Conservation (phyloP, 2,329 filamentous ascomycete species). For the Sporothrix sp. region DNA sequence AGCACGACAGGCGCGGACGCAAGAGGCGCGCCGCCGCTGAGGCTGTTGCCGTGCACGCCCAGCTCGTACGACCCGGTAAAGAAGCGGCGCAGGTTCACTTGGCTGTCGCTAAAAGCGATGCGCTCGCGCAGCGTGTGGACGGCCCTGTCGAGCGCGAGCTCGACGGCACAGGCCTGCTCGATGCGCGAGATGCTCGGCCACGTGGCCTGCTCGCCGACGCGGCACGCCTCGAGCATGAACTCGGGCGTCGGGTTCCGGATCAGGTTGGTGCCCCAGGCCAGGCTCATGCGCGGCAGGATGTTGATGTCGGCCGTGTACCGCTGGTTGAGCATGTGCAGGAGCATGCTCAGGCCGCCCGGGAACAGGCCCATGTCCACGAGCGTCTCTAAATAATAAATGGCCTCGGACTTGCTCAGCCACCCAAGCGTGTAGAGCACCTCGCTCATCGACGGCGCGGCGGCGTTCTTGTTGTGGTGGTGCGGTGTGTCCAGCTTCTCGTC, state of each 20-base stretch:
- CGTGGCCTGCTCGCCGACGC: slow-evolving; percentile 73
- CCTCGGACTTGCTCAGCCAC: slow-evolving; percentile 67
- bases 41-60: slow-evolving; percentile 14
- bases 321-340: slow-evolving; percentile 73
- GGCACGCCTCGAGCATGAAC: slow-evolving; percentile 73
- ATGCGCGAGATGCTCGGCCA: slow-evolving; percentile 86
- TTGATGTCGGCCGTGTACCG: slow-evolving; percentile 94
- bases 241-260: slow-evolving; percentile 75
- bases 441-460: neutral
- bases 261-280: slow-evolving; percentile 45
- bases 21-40: neutral
- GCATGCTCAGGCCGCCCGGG: slow-evolving; percentile 68
- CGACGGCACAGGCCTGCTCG: slow-evolving; percentile 78
- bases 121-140: slow-evolving; percentile 59
- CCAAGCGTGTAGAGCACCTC: slow-evolving; percentile 58
- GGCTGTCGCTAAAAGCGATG: slow-evolving; percentile 59
- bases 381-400: slow-evolving; percentile 69
- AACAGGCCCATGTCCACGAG: slow-evolving; percentile 72
- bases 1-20: neutral
- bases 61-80: slow-evolving; percentile 26
- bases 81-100: slow-evolving; percentile 47
- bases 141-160: slow-evolving; percentile 70
- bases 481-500: slow-evolving; percentile 46
- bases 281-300: slow-evolving; percentile 38
- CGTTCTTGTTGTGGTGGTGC: neutral